Percentiles rank a stretch among this genome's conserved stretches.
Evolutionary conservation across 2,329 filamentous ascomycete species (phyloP).

Genomic region (Raffaelea albimanens): DNA sequence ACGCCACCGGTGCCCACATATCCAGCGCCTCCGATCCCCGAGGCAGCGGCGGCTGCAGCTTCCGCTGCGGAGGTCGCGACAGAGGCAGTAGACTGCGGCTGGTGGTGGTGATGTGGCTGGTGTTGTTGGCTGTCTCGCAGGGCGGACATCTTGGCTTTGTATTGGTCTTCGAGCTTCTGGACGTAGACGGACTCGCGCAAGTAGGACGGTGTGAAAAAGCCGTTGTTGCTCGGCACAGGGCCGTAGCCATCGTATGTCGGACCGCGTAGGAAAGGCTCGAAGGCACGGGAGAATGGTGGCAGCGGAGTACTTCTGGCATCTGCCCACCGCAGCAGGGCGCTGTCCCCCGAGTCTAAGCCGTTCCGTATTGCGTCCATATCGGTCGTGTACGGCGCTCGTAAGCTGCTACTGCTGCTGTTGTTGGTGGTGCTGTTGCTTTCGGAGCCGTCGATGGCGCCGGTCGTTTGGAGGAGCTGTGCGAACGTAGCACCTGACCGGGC

Average conservation of each 20-base stretch:
- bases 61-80: slow-evolving; percentile 16
- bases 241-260: slow-evolving; percentile 14
- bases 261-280: slow-evolving; percentile 35
- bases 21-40: background rate
- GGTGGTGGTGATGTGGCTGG: slow-evolving; percentile 1
- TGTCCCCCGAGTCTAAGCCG: slow-evolving; percentile 17
- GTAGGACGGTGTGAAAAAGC: slow-evolving; percentile 79
- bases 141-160: slow-evolving; percentile 48
- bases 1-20: background rate
- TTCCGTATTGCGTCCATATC: slow-evolving; percentile 21
- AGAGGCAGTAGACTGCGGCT: slow-evolving; percentile 15
- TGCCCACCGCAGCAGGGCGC: slow-evolving; percentile 14
- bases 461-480: slow-evolving; percentile 38
- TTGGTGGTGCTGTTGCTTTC: slow-evolving; percentile 13
- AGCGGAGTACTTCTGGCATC: slow-evolving; percentile 21
- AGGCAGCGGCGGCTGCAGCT: slow-evolving; percentile 19
- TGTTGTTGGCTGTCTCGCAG: slow-evolving; percentile 36
- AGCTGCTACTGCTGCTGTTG: background rate
- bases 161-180: slow-evolving; percentile 60
- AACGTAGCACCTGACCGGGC: slow-evolving; percentile 31
- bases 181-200: slow-evolving; percentile 70
- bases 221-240: slow-evolving; percentile 19
- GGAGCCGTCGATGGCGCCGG: slow-evolving; percentile 5
- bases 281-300: slow-evolving; percentile 42
- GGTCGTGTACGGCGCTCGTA: slow-evolving; percentile 2